Evolutionary conservation across 164 flowering plant species (phyloP).

Genomic region (Aristolochia californica): DNA sequence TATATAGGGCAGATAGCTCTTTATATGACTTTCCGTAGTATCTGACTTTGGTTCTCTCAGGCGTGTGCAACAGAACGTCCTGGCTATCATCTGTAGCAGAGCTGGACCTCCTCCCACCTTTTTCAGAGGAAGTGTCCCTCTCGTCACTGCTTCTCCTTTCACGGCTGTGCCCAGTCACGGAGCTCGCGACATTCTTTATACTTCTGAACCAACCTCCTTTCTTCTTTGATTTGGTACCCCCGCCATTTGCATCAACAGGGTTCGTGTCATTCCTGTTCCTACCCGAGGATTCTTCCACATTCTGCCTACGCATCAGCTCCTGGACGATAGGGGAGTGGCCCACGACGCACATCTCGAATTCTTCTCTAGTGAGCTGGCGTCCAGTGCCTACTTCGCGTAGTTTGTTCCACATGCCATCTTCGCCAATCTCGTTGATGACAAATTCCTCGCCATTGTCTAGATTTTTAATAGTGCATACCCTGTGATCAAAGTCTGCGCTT

Average conservation of each 20-base stretch:
- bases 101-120: constrained; percentile 89
- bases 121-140: constrained; percentile 88
- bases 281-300: constrained; percentile 51
- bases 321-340: constrained; percentile 97
- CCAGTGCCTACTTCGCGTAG: constrained; percentile 86
- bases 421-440: constrained; percentile 79
- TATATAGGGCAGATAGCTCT: constrained; percentile 72
- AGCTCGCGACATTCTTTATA: constrained; percentile 60
- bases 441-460: constrained; percentile 94
- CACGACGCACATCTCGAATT: constrained; percentile 79
- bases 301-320: constrained; percentile 90
- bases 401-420: constrained; percentile 82
- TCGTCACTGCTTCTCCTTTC: constrained; percentile 90
- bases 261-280: constrained; percentile 23
- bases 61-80: constrained; percentile 69
- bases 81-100: constrained; percentile 98
- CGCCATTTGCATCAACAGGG: constrained; percentile 24
- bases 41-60: constrained; percentile 71
- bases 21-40: constrained; percentile 83
- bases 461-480: constrained; percentile 65
- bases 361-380: constrained; percentile 88
- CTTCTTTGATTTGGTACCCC: constrained; percentile 49
- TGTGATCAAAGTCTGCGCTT: constrained; percentile 4
- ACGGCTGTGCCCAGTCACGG: constrained; percentile 32
- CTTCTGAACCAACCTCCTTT: constrained; percentile 77